phyloP scores from a whole-genome alignment of 169 alveolate species.

The Fabrea salina region DNA sequence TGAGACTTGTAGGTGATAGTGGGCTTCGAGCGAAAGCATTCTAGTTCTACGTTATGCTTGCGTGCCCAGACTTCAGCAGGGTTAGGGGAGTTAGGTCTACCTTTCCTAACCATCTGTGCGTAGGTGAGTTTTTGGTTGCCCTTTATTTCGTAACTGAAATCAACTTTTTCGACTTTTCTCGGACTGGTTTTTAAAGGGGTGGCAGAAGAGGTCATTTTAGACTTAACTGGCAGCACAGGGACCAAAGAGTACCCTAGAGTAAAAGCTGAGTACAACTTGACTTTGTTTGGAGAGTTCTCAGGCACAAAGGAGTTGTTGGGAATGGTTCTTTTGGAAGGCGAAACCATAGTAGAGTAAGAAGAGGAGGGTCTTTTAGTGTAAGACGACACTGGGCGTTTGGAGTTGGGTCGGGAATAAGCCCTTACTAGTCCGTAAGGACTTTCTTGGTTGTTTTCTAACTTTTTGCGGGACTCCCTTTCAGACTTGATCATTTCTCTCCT shows the following conservation, averaged over 20 bases:
- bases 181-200: neutral
- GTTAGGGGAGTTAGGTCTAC: conserved; percentile 24
- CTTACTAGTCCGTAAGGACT: too few species aligned
- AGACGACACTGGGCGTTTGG: too few species aligned
- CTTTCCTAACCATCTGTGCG: conserved; percentile 1
- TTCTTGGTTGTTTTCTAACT: too few species aligned
- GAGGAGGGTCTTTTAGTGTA: too few species aligned
- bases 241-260: conserved; percentile 16
- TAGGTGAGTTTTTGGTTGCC: neutral
- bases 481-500: neutral
- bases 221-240: neutral
- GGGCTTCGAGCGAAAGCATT: too few species aligned
- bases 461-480: neutral
- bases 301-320: too few species aligned
- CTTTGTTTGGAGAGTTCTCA: too few species aligned
- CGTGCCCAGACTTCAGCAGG: conserved; percentile 33
- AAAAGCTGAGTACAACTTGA: neutral
- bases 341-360: too few species aligned
- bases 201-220: neutral
- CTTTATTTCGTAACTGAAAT: neutral
- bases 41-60: neutral
- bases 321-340: too few species aligned
- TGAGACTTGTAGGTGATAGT: too few species aligned
- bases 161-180: neutral
- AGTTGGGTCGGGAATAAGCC: too few species aligned